Base-by-base conservation (phyloP, 2,329 filamentous ascomycete genomes). In the Tolypocladium nubicola region DNA sequence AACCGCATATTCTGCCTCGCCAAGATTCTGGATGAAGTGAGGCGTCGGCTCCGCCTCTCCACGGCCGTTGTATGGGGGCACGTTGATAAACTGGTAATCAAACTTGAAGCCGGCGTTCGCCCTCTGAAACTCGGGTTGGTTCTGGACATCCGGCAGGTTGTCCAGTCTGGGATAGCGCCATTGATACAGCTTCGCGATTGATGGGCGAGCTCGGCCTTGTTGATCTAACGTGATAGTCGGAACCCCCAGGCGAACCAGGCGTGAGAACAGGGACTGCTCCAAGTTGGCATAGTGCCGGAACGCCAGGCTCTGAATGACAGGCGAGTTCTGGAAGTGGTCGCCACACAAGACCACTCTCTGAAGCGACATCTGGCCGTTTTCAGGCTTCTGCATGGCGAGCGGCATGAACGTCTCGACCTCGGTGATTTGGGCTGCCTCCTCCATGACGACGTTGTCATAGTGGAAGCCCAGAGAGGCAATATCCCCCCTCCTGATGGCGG, bases 401-500 rank as follows among this genome's bases (percentile, higher is more conserved):
- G 94, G 94, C 61, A 99, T 90, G 73, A 99, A 97, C 62, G 90
- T 96, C 70, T 99, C 94, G 52, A 97, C 89, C 71, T 99, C 94
- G 0, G 93, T 99, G 67, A 99, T 93, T 68, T 99, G 94, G 14
- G 94, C 94, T 6, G 94, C 93, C 78, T 99, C 94, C 75, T 99
- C 94, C 89, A 99, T 97, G 56, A 99, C 81, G 14, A 99, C 88
- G 62, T 96, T 99, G 76, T 97, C 92, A 66, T 99, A 99, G 64
- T 90, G 90, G 73, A 99, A 99, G 19, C 92, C 92, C n/a, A 97
- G 80, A 19, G 83, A 81, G 1, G 90, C 88, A 65, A 99, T 97
- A 66, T 97, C 93, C 61, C 90, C 85, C 61, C 93, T 81, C 60
- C 91, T 85, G 81, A 99, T 99, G 1, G 94, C 94, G 5, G 94